These are phyloP conservation scores for Solioccasus polychromus DNA, from an alignment of 768 basidiomycete species.

Conservation along the genomic window DNA sequence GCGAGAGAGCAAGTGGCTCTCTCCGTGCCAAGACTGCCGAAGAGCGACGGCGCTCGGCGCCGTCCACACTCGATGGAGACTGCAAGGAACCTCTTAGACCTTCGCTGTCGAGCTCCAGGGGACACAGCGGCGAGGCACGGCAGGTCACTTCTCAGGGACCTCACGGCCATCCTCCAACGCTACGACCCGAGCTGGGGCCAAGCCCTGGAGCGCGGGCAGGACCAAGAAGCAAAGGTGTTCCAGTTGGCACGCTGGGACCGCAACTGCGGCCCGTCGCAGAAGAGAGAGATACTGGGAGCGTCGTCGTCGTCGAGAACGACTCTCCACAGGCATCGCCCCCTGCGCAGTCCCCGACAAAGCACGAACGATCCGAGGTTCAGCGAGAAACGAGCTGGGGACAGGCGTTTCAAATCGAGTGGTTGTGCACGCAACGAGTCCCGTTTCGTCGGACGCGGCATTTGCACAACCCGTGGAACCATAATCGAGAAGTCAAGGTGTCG, in stretches of 20 bases:
- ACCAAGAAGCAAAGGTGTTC: constrained; percentile 14
- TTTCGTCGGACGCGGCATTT: constrained; percentile 77
- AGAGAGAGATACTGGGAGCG: constrained; percentile 6
- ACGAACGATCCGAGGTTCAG: background rate
- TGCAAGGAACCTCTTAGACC: constrained; percentile 34
- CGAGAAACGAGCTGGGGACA: constrained; percentile 59
- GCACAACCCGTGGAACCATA: constrained; percentile 92
- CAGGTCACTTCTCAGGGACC: background rate
- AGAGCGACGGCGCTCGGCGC: constrained; percentile 45
- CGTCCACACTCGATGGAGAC: constrained; percentile 45
- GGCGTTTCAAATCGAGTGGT: constrained; percentile 82
- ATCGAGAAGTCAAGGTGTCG: constrained; percentile 76
- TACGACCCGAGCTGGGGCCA: constrained; percentile 39
- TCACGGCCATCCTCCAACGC: constrained; percentile 1
- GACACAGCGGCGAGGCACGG: too few relatives aligned
- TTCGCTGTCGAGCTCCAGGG: constrained; percentile 27
- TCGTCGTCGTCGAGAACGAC: constrained; percentile 17
- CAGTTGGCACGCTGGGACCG: constrained; percentile 3
- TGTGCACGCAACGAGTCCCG: constrained; percentile 65
- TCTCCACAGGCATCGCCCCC: background rate
- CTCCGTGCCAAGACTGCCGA: background rate
- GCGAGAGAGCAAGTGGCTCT: too few relatives aligned
- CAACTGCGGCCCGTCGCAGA: constrained; percentile 24
- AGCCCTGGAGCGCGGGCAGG: constrained; percentile 39
- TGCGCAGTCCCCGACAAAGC: background rate